These are phyloP conservation scores for Candida nitratophila DNA, from an alignment of 805 yeast genomes.

Conservation along the genomic window DNA sequence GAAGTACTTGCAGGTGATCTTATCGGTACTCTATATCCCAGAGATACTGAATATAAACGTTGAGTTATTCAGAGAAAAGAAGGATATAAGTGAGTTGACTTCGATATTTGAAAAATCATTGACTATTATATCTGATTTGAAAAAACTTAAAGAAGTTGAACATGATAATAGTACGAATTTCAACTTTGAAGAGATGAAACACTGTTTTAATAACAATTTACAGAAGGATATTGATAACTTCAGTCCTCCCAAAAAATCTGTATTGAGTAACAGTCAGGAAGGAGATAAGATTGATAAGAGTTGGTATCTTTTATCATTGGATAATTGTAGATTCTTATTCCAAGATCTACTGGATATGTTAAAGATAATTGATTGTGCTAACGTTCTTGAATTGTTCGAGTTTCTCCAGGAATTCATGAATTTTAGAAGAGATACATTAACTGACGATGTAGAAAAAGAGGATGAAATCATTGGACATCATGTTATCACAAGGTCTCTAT, in stretches of 20 bases:
- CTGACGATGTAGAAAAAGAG: conserved; percentile 8
- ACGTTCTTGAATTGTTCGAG: conserved; percentile 19
- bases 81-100: neutral
- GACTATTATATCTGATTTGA: conserved; percentile 1
- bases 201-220: neutral
- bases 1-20: conserved; percentile 9
- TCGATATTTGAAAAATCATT: conserved; percentile 3
- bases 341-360: conserved; percentile 32
- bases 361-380: conserved; percentile 21
- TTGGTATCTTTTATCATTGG: conserved; percentile 7
- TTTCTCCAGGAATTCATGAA: conserved; percentile 18
- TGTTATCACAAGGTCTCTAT: conserved; percentile 53
- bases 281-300: neutral
- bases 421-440: conserved; percentile 9
- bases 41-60: conserved; percentile 3
- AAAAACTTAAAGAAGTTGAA: conserved; percentile 2
- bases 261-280: conserved; percentile 19
- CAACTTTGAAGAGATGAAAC: neutral
- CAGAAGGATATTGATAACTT: conserved; percentile 23
- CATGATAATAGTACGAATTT: conserved; percentile 5
- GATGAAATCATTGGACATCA: conserved; percentile 29
- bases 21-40: conserved; percentile 12
- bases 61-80: conserved; percentile 6
- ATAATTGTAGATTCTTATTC: conserved; percentile 21
- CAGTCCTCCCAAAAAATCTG: conserved; percentile 35